These are phyloP conservation scores for Scleroderma bovista DNA, from an alignment of 768 basidiomycete genomes.

Conservation along the genomic window DNA sequence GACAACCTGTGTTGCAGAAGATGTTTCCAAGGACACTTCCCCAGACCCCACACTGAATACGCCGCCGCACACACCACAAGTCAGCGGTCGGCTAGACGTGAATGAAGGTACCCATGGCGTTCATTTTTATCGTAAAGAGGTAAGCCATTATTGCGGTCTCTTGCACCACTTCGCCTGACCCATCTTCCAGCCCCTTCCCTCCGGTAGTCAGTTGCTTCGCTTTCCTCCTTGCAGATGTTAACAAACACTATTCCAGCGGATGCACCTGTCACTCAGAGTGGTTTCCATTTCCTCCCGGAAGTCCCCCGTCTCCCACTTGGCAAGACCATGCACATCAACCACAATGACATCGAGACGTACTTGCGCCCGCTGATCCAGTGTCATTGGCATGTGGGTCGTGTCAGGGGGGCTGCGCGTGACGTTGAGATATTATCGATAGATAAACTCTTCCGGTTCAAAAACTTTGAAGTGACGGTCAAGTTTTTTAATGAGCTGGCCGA, in stretches of 20 bases:
- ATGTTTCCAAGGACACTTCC: background rate
- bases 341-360: slow-evolving; percentile 27
- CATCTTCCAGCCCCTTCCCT: background rate
- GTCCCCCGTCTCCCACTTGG: slow-evolving; percentile 21
- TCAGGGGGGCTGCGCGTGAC: slow-evolving; percentile 6
- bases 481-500: slow-evolving; percentile 25
- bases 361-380: slow-evolving; percentile 33
- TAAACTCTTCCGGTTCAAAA: slow-evolving; percentile 25
- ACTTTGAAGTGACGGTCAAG: slow-evolving; percentile 17
- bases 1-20: background rate
- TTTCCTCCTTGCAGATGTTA: background rate
- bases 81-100: background rate
- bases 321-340: slow-evolving; percentile 32
- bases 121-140: background rate
- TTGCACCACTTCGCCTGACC: background rate
- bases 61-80: background rate
- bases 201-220: background rate
- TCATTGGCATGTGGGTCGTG: slow-evolving; percentile 21
- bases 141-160: background rate
- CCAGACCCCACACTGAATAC: background rate
- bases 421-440: slow-evolving; percentile 17
- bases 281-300: slow-evolving; percentile 13
- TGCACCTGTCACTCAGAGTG: background rate
- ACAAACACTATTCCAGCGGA: background rate
- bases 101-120: background rate